Percentiles rank a stretch among this genome's conserved stretches.
Evolutionary conservation across 164 flowering plant genomes (phyloP).

Genomic region (Sedum album): DNA sequence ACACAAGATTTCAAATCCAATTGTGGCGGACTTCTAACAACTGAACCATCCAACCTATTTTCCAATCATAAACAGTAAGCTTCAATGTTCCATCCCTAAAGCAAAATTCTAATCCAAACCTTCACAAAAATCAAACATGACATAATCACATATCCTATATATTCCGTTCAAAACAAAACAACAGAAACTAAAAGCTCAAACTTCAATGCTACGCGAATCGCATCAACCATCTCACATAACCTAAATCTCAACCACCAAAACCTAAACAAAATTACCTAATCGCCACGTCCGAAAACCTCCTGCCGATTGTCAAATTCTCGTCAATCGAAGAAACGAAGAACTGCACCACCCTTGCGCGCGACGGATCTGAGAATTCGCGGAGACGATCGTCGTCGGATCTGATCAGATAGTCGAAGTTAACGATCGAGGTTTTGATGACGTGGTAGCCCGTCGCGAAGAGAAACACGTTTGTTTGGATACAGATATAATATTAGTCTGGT

Average conservation of each 20-base stretch:
- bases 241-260: neutral
- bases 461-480: neutral
- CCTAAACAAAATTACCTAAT: neutral
- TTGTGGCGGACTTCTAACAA: no score
- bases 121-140: neutral
- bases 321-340: neutral
- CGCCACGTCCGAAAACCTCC: slow-evolving; percentile 1
- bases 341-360: neutral
- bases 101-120: neutral
- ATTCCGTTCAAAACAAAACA: neutral
- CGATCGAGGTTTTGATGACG: neutral
- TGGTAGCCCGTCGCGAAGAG: neutral
- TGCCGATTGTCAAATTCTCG: neutral
- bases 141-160: neutral
- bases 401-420: neutral
- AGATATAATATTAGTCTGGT: neutral
- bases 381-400: neutral
- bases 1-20: no score
- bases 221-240: neutral
- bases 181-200: neutral
- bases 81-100: no score
- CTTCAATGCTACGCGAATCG: neutral
- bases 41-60: no score
- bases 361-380: slow-evolving; percentile 1
- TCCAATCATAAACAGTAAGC: no score